phyloP scores from a whole-genome alignment of 495 filamentous ascomycete species.

The Daldinia vernicosa region DNA sequence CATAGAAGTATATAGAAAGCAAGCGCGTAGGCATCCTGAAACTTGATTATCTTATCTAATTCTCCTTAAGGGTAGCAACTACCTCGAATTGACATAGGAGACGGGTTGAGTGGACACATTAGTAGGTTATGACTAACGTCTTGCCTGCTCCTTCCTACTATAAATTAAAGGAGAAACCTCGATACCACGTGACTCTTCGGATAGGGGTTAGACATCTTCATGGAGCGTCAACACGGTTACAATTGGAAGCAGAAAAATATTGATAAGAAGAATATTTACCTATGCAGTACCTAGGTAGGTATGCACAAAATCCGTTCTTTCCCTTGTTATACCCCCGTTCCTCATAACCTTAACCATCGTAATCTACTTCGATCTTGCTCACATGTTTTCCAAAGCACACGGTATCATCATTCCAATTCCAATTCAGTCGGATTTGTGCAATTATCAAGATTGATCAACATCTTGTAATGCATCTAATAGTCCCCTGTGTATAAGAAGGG shows the following conservation, averaged over 20 bases:
- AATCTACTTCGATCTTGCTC: constrained; percentile 1
- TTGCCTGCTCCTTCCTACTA: constrained; percentile 1
- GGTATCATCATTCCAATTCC: background rate
- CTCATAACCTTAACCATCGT: background rate
- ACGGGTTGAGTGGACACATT: background rate
- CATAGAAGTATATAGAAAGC: background rate
- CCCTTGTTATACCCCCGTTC: background rate
- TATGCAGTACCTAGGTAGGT: background rate
- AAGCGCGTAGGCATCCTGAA: background rate
- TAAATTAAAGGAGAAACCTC: background rate
- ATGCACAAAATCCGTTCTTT: constrained; percentile 8
- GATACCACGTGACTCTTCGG: constrained; percentile 11
- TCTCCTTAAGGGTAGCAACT: constrained; percentile 4
- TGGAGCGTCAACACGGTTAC: background rate
- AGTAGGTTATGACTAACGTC: constrained; percentile 5
- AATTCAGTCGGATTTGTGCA: constrained; percentile 17
- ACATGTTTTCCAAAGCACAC: background rate
- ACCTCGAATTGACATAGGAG: constrained; percentile 9
- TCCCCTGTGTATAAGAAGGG: background rate
- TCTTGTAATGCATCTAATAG: constrained; percentile 10
- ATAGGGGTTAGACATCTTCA: constrained; percentile 3
- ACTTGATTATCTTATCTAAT: background rate
- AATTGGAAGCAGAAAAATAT: background rate
- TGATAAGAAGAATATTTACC: constrained; percentile 8
- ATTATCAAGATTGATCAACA: constrained; percentile 12